phyloP scores from a whole-genome alignment of 2,329 filamentous ascomycete species.

The Aspergillus fumigatus region DNA sequence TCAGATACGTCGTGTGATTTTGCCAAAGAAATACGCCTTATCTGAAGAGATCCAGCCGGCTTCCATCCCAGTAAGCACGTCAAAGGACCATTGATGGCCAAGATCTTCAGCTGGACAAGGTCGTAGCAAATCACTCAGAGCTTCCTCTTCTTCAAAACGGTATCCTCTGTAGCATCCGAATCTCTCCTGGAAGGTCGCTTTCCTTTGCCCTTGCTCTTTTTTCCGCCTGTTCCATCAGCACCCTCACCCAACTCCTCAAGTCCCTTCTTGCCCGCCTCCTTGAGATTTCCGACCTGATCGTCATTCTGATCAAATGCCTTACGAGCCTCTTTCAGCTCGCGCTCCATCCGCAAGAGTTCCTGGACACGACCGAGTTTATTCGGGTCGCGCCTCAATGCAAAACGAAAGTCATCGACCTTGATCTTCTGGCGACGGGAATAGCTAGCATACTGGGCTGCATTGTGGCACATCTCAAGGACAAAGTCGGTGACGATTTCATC shows the following conservation, averaged over 20 bases:
- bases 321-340: slow-evolving; percentile 75
- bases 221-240: slow-evolving; percentile 22
- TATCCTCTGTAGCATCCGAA: slow-evolving; percentile 35
- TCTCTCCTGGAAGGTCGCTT: slow-evolving; percentile 28
- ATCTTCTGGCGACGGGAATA: slow-evolving; percentile 91
- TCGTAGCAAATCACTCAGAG: neutral
- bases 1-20: neutral
- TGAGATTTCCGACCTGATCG: slow-evolving; percentile 36
- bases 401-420: slow-evolving; percentile 97
- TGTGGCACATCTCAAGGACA: slow-evolving; percentile 88
- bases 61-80: neutral
- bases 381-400: slow-evolving; percentile 80
- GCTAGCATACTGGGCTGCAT: slow-evolving; percentile 78
- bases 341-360: slow-evolving; percentile 84
- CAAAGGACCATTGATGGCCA: neutral
- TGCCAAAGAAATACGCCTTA: neutral
- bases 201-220: slow-evolving; percentile 36
- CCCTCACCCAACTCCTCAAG: slow-evolving; percentile 26
- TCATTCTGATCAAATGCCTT: slow-evolving; percentile 52
- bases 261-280: slow-evolving; percentile 35
- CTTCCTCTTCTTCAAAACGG: slow-evolving; percentile 33
- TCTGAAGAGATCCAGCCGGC: neutral
- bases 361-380: slow-evolving; percentile 82
- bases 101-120: neutral
- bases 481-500: slow-evolving; percentile 97